Conservation (phyloP, 371 early-diverging fungal genomes). For the Conidiobolus incongruus region DNA sequence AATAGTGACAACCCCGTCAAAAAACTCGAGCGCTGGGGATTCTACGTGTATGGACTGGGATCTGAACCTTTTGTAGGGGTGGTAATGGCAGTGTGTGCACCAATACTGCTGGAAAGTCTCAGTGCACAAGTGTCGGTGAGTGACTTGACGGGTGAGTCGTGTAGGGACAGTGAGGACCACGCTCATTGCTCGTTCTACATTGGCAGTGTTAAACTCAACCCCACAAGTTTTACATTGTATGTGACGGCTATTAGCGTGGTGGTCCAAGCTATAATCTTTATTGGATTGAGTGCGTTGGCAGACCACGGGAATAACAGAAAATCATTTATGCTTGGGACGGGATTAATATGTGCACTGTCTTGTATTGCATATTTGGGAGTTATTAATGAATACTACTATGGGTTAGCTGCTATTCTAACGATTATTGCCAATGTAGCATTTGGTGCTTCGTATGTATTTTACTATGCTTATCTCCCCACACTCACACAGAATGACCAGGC, state of each 20-base stretch:
- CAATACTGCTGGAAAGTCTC: too few relatives aligned
- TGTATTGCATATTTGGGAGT: slow-evolving; percentile 12
- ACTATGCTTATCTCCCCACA: slow-evolving; percentile 30
- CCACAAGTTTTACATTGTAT: not conserved
- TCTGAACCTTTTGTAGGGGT: too few relatives aligned
- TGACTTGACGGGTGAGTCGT: too few relatives aligned
- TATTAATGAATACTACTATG: slow-evolving; percentile 9
- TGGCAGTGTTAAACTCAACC: too few relatives aligned
- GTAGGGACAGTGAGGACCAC: too few relatives aligned
- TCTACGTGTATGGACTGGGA: too few relatives aligned
- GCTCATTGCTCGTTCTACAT: too few relatives aligned
- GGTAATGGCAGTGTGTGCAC: too few relatives aligned
- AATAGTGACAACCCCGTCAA: too few relatives aligned
- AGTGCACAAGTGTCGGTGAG: too few relatives aligned
- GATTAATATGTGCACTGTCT: slow-evolving; percentile 13
- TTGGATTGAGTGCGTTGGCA: slow-evolving; percentile 28
- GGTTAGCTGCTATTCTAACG: slow-evolving; percentile 16
- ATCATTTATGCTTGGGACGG: slow-evolving; percentile 19
- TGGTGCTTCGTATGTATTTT: slow-evolving; percentile 25
- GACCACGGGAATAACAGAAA: slow-evolving; percentile 31
- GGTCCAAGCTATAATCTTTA: slow-evolving; percentile 28
- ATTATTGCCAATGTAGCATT: slow-evolving; percentile 18
- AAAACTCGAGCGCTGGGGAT: too few relatives aligned
- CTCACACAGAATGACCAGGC: slow-evolving; percentile 18
- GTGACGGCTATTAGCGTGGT: slow-evolving; percentile 8